Base-by-base conservation (phyloP, 768 basidiomycete genomes). In the Collybiopsis luxurians region DNA sequence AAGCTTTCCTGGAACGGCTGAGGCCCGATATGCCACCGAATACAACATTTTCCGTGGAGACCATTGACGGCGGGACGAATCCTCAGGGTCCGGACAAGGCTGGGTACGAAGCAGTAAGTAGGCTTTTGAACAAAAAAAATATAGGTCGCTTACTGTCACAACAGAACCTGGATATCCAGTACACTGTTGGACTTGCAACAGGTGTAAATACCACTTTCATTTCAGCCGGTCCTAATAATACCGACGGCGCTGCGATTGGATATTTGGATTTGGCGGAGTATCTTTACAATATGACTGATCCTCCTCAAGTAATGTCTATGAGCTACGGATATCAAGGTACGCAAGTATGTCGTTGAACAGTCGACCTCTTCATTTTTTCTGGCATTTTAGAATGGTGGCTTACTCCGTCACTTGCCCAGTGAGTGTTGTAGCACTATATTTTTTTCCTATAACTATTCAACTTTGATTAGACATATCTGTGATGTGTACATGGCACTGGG, bases 401-500 rank as follows among this genome's bases (percentile, higher is more conserved):
- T 26, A 55, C 44, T 55, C 54, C 28, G 27, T 27, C 43, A 17
- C 43, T 44, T 24, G 54, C 54, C 9, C 27, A 47, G 54, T 55
- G 9, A 36, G 44, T 48, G 26, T 19, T 19, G 23, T 9, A 30
- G 11, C 24, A 44, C 36, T 43, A 21, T 42, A n/a, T n/a, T n/a
- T n/a, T n/a, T n/a, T n/a, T n/a, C n/a, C n/a, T n/a, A n/a, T n/a
- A n/a, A n/a, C 21, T 9, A 10, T 24, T 28, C 7, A 27, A 4
- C n/a, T 10, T 19, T 28, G n/a, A 2, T 3, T 23, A 60, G 59
- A 7, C 50, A 38, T 23, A 40, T 61, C n/a, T 61, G 60, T 43
- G 46, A 59, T 31, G 49, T 48, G 17, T 61, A 61, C 24, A 53
- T 56, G 42, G 53, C 57, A 42, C 72, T 82, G 30, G 79, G 80